Evolutionary conservation across 2,329 filamentous ascomycete genomes (phyloP), one percentile per base, ranked within the genome.

Genomic region (Fusarium austroafricanum): DNA sequence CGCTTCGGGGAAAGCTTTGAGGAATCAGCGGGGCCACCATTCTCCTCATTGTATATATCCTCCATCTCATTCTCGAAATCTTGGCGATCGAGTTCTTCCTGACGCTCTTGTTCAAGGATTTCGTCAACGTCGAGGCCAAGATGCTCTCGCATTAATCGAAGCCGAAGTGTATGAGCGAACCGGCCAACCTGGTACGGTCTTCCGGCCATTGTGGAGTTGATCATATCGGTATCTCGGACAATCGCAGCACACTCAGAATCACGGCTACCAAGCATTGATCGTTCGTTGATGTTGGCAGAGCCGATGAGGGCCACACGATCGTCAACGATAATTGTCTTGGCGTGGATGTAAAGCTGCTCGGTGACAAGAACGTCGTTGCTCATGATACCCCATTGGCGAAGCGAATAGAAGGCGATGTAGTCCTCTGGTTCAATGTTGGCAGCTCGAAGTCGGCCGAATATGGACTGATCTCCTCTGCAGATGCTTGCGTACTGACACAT

Each of bases 241-340:
- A 98, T 87, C 9, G 94, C 91, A 7, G 95, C 96, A 65, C 92
- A 89, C 79, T 99, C 96, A 0, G 95, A 97, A 78, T 99, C 96
- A 73, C 96, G 89, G 47, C 88, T 91, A 10, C 96, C 96, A 64
- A 97, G 79, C 93, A 98, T 94, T 9, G 95, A 98, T 44, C 96
- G 90, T 79, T 99, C 96, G 74, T 99, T 99, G 83, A 99, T 98
- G 77, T 99, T 99, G 53, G 96, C 96, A 44, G 95, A 98, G 18
- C 96, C 96, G 72, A 99, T 99, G 64, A 99, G 89, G 20, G 91
- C 95, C 59, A 96, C 89, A 33, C 95, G 89, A 75, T 99, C 96
- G 78, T 99, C 96, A 6, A 97, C 95, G 56, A 99, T 87, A 84
- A 98, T 98, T 70, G 92, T 92, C 80, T 99, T 99, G 64, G 96